Percentiles rank a stretch among this genome's conserved stretches.
phyloP scores from a whole-genome alignment of 352 stramenopile genomes.

The Pythium utonaiense region DNA sequence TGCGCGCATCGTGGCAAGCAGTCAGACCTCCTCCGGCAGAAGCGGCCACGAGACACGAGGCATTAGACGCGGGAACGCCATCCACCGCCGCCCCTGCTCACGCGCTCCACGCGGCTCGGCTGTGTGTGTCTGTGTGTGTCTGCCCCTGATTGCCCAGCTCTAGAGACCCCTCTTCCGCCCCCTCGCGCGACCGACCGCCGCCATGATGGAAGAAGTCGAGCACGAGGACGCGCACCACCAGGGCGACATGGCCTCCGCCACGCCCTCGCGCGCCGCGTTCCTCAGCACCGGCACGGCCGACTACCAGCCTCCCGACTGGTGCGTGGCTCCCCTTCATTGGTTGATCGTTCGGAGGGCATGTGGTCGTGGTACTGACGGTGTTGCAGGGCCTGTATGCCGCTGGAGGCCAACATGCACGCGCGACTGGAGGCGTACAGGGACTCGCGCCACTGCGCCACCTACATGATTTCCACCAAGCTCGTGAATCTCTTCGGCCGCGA shows the following conservation, averaged over 20 bases:
- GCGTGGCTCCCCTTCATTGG: background rate
- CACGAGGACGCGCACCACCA: background rate
- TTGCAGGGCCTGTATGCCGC: conserved; percentile 55
- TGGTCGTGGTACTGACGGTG: no score
- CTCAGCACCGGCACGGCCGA: conserved; percentile 71
- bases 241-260: conserved; percentile 14
- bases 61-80: background rate
- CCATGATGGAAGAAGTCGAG: conserved; percentile 18
- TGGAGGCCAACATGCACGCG: conserved; percentile 65
- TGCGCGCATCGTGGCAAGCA: background rate
- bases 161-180: no score
- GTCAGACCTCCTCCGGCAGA: conserved; percentile 15
- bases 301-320: conserved; percentile 80
- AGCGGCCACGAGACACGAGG: conserved; percentile 9
- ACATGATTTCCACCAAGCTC: conserved; percentile 80
- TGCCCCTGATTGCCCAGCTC: no score
- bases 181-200: background rate
- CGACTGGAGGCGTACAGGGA: conserved; percentile 74
- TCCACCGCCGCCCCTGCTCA: background rate
- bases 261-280: conserved; percentile 65
- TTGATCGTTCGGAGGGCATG: no score
- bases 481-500: conserved; percentile 85
- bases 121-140: background rate
- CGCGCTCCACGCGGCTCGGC: background rate
- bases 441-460: conserved; percentile 74